phyloP scores from a whole-genome alignment of 805 yeast genomes.

The Ogataea paradorogensis region DNA sequence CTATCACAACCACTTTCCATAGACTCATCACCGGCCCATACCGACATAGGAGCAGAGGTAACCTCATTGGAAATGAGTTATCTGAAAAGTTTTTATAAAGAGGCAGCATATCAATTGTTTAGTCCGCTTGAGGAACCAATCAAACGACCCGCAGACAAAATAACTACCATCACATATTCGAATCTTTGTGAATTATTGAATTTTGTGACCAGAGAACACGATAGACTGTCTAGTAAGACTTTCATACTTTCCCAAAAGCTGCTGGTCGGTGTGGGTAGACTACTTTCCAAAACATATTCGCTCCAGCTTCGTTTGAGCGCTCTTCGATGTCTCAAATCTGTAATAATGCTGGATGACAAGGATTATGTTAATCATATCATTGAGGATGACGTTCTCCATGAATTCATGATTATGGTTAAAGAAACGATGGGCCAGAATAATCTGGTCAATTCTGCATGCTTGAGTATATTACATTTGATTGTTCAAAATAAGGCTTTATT shows the following conservation, averaged over 20 bases:
- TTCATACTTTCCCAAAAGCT: constrained; percentile 62
- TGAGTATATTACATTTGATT: constrained; percentile 47
- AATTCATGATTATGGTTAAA: constrained; percentile 47
- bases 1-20: constrained; percentile 11
- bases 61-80: constrained; percentile 29
- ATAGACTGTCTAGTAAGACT: constrained; percentile 50
- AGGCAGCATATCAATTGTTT: constrained; percentile 35
- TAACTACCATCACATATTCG: constrained; percentile 20
- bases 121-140: constrained; percentile 20
- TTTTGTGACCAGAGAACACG: constrained; percentile 68
- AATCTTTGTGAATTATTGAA: constrained; percentile 65
- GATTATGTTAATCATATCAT: constrained; percentile 56
- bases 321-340: constrained; percentile 62
- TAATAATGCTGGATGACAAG: constrained; percentile 61
- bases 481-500: constrained; percentile 17
- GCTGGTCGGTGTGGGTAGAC: constrained; percentile 49
- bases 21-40: constrained; percentile 15
- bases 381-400: constrained; percentile 49
- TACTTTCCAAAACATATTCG: constrained; percentile 44
- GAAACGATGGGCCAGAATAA: constrained; percentile 52
- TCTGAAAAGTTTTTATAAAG: constrained; percentile 57
- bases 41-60: constrained; percentile 13
- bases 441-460: constrained; percentile 69
- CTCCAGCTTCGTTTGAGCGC: constrained; percentile 63
- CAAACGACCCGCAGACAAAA: constrained; percentile 3